Base-by-base conservation (phyloP, 352 stramenopile species). In the Phytophthora syringae region DNA sequence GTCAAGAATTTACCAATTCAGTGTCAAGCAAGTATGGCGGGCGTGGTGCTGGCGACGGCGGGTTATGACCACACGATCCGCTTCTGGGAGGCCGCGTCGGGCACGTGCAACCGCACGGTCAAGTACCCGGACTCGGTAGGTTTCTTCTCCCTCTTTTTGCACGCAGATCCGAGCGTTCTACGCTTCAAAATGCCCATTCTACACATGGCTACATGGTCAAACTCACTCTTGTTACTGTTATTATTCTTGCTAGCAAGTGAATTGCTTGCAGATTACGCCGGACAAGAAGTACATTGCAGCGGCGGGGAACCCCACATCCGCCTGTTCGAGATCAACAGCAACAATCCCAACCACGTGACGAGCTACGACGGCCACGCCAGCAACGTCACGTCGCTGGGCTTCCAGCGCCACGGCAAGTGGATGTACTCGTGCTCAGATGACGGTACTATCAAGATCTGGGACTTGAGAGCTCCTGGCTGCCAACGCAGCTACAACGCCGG, bases 11-110 rank as follows among this genome's bases (percentile, higher is more conserved):
- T 25, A 5, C 9, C 27, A 32, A 15, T 34, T 52, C 66, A 27
- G 24, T 57, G 20, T 48, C 60, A 50, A 39, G 77, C 84, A 40
- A 32, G 56, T 21, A 95, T 95, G 87, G 77, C 84, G 10, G 83
- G 84, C 54, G 97, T 99, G 5, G 97, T 99, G 70, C 77, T 99
- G 45, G 97, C 96, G 44, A 99, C 97, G 11, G 97, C 93, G 34
- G 97, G 97, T 11, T 99, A 99, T 72, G 97, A 99, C 82, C 95
- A 99, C 81, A 99, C 98, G 62, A 99, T 99, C 67, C 85, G 96
- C 63, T 99, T 99, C 84, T 99, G 97, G 97, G 96, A 99, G 61
- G 96, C 97, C 13, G 92, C 96, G 0, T 98, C 88, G 13, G 96
- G 97, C 27, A 97, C 95, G 21, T 99, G 96, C 78, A 97, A 94